Evolutionary conservation across 2,329 filamentous ascomycete species (phyloP), one percentile per base, ranked within the genome.

Genomic region (Blastomyces emzantsi): DNA sequence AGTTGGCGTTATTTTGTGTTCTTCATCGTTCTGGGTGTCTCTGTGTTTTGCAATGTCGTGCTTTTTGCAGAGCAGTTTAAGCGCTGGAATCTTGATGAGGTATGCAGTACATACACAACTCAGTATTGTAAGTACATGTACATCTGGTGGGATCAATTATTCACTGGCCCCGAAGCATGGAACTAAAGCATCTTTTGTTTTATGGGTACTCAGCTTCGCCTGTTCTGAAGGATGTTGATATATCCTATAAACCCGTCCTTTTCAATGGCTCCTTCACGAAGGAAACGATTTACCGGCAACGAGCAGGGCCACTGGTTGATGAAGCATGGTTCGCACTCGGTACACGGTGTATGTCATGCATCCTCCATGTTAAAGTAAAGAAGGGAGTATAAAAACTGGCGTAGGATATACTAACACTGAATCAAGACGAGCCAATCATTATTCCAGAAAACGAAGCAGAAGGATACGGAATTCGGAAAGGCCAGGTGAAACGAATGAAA

Each of bases 201-300:
- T 13, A 22, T 39, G 25, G 6, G 30, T 28, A 47, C 36, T 11
- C 49, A 63, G 61, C 11, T 28, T 63, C 76, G 13, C 76, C 76
- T 0, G 56, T 79, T 0, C 63, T 75, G 45, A 73, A 75, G 30
- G 76, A 81, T 9, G 71, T 82, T 6, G 69, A 74, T 30, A 73
- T 81, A 4, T 69, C 71, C 13, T 82, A 80, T 69, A 71, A 74
- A 13, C 69, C 69, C 0, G 70, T 78, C 60, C 67, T 67, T 1
- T 87, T 85, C 71, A 84, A 87, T 65, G 84, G 84, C 0, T 81
- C 81, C 0, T 82, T 87, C 25, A 68, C 85, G 62, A 73, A 82
- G 0, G 79, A 84, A 66, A 81, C 81, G 33, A 72, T 82, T 19
- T 87, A 82, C 68, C 80, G 84, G 1, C 75, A 79, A 64, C 70